Percentiles rank a stretch among this genome's conserved stretches.
Conservation (phyloP, 495 filamentous ascomycete species). For the Poronia punctata region DNA sequence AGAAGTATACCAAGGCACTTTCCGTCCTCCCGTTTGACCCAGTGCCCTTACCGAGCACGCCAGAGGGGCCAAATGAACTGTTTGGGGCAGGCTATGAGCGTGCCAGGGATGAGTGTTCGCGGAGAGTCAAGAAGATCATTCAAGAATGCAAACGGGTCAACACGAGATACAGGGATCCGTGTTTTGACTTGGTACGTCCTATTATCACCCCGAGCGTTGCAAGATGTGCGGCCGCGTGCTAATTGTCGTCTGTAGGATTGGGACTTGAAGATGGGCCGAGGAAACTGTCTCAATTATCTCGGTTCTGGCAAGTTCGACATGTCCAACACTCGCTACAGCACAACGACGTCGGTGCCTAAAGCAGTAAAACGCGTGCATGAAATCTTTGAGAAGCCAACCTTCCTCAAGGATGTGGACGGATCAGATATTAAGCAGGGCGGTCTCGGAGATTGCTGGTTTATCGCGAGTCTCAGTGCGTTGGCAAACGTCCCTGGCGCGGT, state of each 20-base stretch:
- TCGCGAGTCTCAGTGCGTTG: slow-evolving; percentile 80
- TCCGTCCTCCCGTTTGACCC: slow-evolving; percentile 43
- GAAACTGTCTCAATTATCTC: slow-evolving; percentile 40
- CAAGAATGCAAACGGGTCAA: slow-evolving; percentile 80
- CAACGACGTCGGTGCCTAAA: slow-evolving; percentile 43
- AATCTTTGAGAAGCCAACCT: slow-evolving; percentile 82
- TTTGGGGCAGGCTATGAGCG: slow-evolving; percentile 62
- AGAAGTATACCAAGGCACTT: slow-evolving; percentile 44
- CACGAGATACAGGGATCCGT: slow-evolving; percentile 81
- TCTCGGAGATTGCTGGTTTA: slow-evolving; percentile 89
- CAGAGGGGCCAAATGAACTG: slow-evolving; percentile 42
- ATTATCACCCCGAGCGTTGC: neutral
- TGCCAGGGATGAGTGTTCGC: slow-evolving; percentile 62
- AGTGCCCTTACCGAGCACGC: slow-evolving; percentile 36
- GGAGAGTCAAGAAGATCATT: slow-evolving; percentile 79
- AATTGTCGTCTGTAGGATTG: slow-evolving; percentile 34
- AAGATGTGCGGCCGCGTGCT: slow-evolving; percentile 12
- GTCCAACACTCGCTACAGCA: slow-evolving; percentile 28
- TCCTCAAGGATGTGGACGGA: slow-evolving; percentile 67
- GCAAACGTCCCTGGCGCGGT: slow-evolving; percentile 72
- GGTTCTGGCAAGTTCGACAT: slow-evolving; percentile 39
- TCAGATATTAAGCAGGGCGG: slow-evolving; percentile 75
- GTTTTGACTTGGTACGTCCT: slow-evolving; percentile 69
- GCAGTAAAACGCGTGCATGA: slow-evolving; percentile 71
- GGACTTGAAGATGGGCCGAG: slow-evolving; percentile 44